Percentiles rank a stretch among this genome's conserved stretches.
Evolutionary conservation across 2,329 filamentous ascomycete genomes (phyloP).

Genomic region (Colletotrichum somersetense): DNA sequence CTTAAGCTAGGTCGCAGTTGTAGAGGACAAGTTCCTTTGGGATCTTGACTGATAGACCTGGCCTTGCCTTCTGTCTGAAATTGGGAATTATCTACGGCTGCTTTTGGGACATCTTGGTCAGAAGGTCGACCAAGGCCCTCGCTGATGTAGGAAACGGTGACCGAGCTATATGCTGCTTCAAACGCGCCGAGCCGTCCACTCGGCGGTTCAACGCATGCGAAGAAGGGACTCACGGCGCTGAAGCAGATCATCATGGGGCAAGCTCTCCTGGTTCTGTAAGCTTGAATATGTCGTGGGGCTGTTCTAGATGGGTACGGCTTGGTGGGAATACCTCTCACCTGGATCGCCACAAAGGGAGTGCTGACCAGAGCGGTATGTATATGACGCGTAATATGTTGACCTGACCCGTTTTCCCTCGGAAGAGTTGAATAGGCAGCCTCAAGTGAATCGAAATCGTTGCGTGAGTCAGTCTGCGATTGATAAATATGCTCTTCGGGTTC

Average conservation of each 20-base stretch:
- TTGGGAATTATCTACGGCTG: neutral
- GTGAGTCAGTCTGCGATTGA: neutral
- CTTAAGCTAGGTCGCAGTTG: neutral
- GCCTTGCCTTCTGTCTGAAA: neutral
- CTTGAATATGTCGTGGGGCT: too few species aligned
- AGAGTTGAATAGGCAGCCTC: too few species aligned
- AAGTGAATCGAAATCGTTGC: neutral
- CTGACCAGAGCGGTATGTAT: too few species aligned
- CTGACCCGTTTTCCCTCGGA: too few species aligned
- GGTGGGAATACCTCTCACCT: too few species aligned
- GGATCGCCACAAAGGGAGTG: too few species aligned
- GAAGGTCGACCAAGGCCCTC: neutral
- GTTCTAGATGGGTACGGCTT: too few species aligned
- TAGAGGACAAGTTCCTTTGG: neutral
- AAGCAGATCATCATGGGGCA: neutral
- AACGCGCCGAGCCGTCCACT: neutral
- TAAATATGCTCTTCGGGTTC: neutral
- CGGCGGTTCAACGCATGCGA: neutral
- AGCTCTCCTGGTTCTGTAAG: neutral
- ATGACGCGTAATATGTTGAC: too few species aligned
- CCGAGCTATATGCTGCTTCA: neutral
- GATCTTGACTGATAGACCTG: neutral
- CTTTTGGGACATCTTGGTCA: neutral
- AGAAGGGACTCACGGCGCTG: neutral
- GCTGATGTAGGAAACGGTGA: neutral